Evolutionary conservation across 192 early-diverging fungal genomes (phyloP).

Genomic region (Podochytrium sp.): DNA sequence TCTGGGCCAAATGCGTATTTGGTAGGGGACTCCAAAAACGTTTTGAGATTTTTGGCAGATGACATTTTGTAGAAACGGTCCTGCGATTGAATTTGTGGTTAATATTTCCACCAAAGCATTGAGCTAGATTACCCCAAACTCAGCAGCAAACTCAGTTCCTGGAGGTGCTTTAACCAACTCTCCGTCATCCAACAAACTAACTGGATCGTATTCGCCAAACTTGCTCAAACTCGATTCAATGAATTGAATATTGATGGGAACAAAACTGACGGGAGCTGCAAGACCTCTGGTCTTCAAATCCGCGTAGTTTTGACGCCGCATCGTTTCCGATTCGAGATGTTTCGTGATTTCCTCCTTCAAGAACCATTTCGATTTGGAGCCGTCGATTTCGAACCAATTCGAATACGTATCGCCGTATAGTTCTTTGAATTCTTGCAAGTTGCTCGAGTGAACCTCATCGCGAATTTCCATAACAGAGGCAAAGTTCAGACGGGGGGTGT

Average conservation of each 20-base stretch:
- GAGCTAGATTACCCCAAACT: conserved; percentile 47
- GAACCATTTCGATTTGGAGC: conserved; percentile 46
- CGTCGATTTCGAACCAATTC: conserved; percentile 46
- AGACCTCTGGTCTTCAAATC: conserved; percentile 40
- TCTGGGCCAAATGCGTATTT: conserved; percentile 39
- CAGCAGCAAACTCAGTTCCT: conserved; percentile 47
- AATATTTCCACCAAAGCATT: conserved; percentile 11
- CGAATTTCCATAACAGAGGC: conserved; percentile 21
- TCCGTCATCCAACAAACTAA: conserved; percentile 42
- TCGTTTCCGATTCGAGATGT: conserved; percentile 22
- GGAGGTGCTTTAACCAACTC: conserved; percentile 36
- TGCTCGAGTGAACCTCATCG: conserved; percentile 22
- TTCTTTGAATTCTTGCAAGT: conserved; percentile 16
- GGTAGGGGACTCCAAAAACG: conserved; percentile 48
- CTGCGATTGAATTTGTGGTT: conserved; percentile 24
- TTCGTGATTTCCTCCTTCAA: conserved; percentile 23
- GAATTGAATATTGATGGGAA: conserved; percentile 38
- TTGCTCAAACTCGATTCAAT: conserved; percentile 39
- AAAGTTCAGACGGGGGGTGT: conserved; percentile 35
- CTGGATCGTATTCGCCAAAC: conserved; percentile 57
- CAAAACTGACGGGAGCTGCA: conserved; percentile 50
- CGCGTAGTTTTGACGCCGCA: conserved; percentile 44
- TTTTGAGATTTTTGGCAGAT: conserved; percentile 28
- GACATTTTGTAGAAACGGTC: conserved; percentile 48
- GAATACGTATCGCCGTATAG: conserved; percentile 41